Base-by-base conservation (phyloP, 805 yeast genomes). In the Candida bentonensis region DNA sequence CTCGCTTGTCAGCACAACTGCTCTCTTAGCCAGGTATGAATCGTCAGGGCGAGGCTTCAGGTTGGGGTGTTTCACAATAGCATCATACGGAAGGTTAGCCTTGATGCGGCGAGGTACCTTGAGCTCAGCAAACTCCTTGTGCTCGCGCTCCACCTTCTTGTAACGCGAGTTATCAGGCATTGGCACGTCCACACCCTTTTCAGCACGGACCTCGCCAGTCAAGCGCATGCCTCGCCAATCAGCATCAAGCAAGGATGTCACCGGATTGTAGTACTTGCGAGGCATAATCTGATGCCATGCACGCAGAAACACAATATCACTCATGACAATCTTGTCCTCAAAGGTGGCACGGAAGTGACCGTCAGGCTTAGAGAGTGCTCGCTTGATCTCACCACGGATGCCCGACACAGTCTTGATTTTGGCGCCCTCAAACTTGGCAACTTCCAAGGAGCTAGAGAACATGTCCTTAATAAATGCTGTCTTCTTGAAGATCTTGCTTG, bases 351-450 rank as follows among this genome's bases (percentile, higher is more conserved):
- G 77, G 70, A 73, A 94, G 61, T 82, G 79, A 11, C 99, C 99
- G 43, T 89, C 97, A 0, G 96, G 96, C 53, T 83, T 82, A 7
- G 95, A 76, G 49, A 92, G 69, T 0, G 97, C 98, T 50, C 96
- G 72, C 62, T 92, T 92, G 55, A 92, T 89, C 62, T 92, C 97
- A 63, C 99, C 99, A 53, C 98, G 72, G 47, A 92, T 86, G 48
- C 99, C 98, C 4, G 95, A 84, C 3, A 92, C 98, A 0, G 98
- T 94, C 62, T 87, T 82, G 58, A 92, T 87, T 40, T 87, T 80
- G 0, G 98, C 98, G 47, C 99, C 99, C 67, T 92, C 98, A 58
- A 92, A 92, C 60, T 87, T 84, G 33, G 97, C 97, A 46, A 89
- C 95, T 65, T 92, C 99, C 64, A 92, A 70, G 0, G 94, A 74